Conservation (phyloP, 768 basidiomycete species). For the Antrodiella citrinella region DNA sequence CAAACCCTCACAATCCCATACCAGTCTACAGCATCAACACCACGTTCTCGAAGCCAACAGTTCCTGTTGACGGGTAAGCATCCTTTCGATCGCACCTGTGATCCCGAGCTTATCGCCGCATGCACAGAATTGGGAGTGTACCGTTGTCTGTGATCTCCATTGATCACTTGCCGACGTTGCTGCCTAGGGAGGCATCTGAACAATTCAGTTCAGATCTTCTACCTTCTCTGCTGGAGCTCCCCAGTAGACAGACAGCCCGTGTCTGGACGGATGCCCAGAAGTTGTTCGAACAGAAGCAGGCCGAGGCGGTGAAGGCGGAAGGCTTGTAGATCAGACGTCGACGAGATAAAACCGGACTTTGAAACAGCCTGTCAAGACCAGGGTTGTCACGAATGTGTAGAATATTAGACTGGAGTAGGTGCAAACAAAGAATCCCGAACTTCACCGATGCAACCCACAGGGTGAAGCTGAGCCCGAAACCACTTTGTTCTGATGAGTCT, state of each 20-base stretch:
- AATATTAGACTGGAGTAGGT: too few relatives aligned
- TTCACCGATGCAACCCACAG: too few relatives aligned
- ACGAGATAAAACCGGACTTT: too few relatives aligned
- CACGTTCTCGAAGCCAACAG: conserved; percentile 87
- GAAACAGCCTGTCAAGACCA: too few relatives aligned
- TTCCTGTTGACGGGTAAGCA: conserved; percentile 51
- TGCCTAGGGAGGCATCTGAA: conserved; percentile 94
- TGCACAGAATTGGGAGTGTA: conserved; percentile 40
- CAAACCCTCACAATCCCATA: conserved; percentile 96
- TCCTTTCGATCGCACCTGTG: conserved; percentile 46
- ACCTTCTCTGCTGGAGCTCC: conserved; percentile 75
- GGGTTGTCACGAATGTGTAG: too few relatives aligned
- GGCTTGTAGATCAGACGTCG: conserved; percentile 17
- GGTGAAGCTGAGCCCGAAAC: too few relatives aligned
- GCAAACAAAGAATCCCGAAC: too few relatives aligned
- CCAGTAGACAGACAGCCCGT: conserved; percentile 51
- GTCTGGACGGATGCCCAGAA: conserved; percentile 76
- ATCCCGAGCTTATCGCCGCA: conserved; percentile 5
- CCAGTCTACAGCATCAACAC: conserved; percentile 94
- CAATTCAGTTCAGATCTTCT: conserved; percentile 88
- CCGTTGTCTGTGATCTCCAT: conserved; percentile 85
- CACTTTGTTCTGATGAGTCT: too few relatives aligned
- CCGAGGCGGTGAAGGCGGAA: conserved; percentile 36
- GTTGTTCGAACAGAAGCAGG: conserved; percentile 64
- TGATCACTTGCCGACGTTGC: conserved; percentile 91